Conservation (phyloP, 352 stramenopile species). For the Pythium dissimile region DNA sequence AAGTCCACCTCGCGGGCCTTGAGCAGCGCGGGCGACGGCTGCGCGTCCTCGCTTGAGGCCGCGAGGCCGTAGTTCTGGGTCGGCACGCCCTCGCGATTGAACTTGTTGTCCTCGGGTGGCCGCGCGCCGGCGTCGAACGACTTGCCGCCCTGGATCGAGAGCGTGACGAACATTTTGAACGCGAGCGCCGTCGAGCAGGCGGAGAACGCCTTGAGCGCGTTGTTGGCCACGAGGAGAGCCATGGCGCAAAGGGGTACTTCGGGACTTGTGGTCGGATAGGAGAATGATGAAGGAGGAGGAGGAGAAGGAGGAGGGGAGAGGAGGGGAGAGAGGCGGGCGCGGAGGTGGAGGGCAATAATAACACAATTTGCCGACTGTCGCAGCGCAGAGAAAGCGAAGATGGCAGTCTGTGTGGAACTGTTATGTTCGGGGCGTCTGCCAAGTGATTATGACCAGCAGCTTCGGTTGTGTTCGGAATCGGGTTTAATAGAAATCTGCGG, state of each 20-base stretch:
- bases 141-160: slow-evolving; percentile 32
- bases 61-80: slow-evolving; percentile 38
- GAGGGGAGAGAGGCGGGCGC: neutral
- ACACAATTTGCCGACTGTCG: neutral
- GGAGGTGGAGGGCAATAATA: neutral
- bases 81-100: slow-evolving; percentile 15
- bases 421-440: neutral
- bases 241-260: neutral
- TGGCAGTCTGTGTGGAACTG: neutral
- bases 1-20: slow-evolving; percentile 30
- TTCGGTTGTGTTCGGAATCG: slow-evolving; percentile 29
- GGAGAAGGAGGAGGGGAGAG: neutral
- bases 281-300: neutral
- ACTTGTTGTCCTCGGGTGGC: slow-evolving; percentile 30
- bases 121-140: slow-evolving; percentile 30
- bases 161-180: slow-evolving; percentile 23
- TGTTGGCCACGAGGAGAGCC: slow-evolving; percentile 6
- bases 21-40: neutral
- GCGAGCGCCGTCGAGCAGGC: slow-evolving; percentile 14
- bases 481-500: slow-evolving; percentile 22
- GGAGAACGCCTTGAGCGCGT: slow-evolving; percentile 16
- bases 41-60: slow-evolving; percentile 27
- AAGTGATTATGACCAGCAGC: slow-evolving; percentile 5
- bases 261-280: neutral
- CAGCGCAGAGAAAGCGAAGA: neutral